A percentile compares a stretch with the other conserved stretches of the same genome.
These are phyloP conservation scores for Raffaelea albimanens DNA, from an alignment of 2,329 filamentous ascomycete species.

Conservation along the genomic window DNA sequence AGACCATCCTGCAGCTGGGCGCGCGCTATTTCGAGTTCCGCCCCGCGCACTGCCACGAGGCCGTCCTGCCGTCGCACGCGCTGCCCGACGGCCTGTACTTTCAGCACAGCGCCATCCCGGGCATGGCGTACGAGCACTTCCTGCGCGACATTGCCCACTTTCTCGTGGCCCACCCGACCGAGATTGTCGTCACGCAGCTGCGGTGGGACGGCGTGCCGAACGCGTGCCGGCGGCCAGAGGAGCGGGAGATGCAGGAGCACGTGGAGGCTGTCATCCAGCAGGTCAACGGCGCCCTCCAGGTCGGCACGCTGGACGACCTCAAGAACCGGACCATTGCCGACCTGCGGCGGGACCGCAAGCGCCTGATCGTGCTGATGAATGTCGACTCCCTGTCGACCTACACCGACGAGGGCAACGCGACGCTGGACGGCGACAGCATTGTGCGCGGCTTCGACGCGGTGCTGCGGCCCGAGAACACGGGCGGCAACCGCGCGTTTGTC, in stretches of 20 bases:
- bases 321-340: slow-evolving; percentile 20
- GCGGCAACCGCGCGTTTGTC: slow-evolving; percentile 25
- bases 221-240: slow-evolving; percentile 32
- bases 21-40: slow-evolving; percentile 43
- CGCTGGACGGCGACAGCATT: slow-evolving; percentile 27
- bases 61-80: slow-evolving; percentile 24
- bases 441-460: slow-evolving; percentile 23
- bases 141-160: slow-evolving; percentile 31
- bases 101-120: slow-evolving; percentile 39
- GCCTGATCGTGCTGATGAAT: slow-evolving; percentile 26
- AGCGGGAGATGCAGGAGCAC: slow-evolving; percentile 28
- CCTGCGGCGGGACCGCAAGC: slow-evolving; percentile 24
- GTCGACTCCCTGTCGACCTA: slow-evolving; percentile 30
- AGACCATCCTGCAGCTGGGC: slow-evolving; percentile 33
- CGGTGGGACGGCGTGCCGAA: slow-evolving; percentile 38
- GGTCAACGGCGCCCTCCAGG: slow-evolving; percentile 18
- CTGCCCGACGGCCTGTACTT: slow-evolving; percentile 38
- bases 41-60: slow-evolving; percentile 34
- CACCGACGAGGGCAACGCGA: slow-evolving; percentile 30
- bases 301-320: slow-evolving; percentile 24
- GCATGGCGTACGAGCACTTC: slow-evolving; percentile 35
- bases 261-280: slow-evolving; percentile 23
- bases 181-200: slow-evolving; percentile 39
- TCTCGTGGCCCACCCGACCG: slow-evolving; percentile 27
- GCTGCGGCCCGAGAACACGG: slow-evolving; percentile 19